A percentile compares a stretch with the other conserved stretches of the same genome.
phyloP scores from a whole-genome alignment of 1,284 basidiomycete genomes.

The Entoloma clypeatum region DNA sequence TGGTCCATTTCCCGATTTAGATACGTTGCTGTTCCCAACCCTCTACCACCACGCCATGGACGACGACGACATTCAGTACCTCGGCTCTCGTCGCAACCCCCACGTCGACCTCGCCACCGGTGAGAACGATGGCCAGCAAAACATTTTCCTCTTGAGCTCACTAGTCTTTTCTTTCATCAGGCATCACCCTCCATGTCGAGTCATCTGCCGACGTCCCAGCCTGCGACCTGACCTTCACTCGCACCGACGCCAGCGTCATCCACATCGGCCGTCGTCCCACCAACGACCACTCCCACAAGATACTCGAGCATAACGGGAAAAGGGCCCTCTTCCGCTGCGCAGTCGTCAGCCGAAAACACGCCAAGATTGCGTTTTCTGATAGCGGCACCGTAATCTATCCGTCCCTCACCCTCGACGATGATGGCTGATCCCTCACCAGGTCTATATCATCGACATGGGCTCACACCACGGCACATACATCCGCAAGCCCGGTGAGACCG shows the following conservation, averaged over 20 bases:
- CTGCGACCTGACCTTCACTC: slow-evolving; percentile 40
- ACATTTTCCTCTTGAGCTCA: slow-evolving; percentile 16
- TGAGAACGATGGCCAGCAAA: slow-evolving; percentile 30
- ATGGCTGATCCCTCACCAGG: slow-evolving; percentile 31
- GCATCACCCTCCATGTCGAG: slow-evolving; percentile 47
- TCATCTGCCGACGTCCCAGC: slow-evolving; percentile 33
- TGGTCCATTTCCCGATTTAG: slow-evolving; percentile 1
- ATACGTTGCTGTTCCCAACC: background rate
- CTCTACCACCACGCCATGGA: too few relatives aligned
- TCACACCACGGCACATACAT: slow-evolving; percentile 66
- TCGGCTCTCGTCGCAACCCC: slow-evolving; percentile 22
- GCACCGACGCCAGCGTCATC: slow-evolving; percentile 41
- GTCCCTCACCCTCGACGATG: slow-evolving; percentile 5
- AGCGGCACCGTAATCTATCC: slow-evolving; percentile 47
- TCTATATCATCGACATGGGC: slow-evolving; percentile 52
- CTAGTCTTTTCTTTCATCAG: slow-evolving; percentile 29
- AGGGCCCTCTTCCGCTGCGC: slow-evolving; percentile 57
- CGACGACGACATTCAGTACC: slow-evolving; percentile 27
- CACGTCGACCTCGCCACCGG: slow-evolving; percentile 12
- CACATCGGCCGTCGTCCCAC: slow-evolving; percentile 53
- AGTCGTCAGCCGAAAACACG: slow-evolving; percentile 63
- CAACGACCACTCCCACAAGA: slow-evolving; percentile 31
- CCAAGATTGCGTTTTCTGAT: slow-evolving; percentile 60
- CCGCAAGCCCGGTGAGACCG: slow-evolving; percentile 41
- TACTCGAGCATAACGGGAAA: slow-evolving; percentile 29